phyloP scores from a whole-genome alignment of 2,329 filamentous ascomycete genomes.

The Ramularia collo-cygni region DNA sequence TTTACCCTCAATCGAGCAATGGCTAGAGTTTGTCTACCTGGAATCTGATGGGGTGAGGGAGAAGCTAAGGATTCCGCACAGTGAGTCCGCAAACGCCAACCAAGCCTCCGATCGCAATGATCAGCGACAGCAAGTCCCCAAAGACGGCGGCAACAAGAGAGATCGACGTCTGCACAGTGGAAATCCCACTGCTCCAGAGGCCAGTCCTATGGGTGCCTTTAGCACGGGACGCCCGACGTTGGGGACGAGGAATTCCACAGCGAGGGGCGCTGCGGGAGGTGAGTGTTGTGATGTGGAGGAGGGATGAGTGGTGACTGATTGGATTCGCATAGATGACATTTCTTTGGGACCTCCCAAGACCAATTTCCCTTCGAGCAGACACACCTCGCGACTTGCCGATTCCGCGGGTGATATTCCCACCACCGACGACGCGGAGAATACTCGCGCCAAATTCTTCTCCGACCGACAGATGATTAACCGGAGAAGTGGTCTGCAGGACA shows the following conservation, averaged over 20 bases:
- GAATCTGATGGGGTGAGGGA: slow-evolving; percentile 29
- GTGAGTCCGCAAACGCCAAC: slow-evolving; percentile 22
- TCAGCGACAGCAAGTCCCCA: slow-evolving; percentile 14
- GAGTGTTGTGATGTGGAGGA: slow-evolving; percentile 14
- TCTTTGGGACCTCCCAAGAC: slow-evolving; percentile 79
- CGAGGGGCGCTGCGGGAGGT: slow-evolving; percentile 20
- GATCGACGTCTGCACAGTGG: neutral
- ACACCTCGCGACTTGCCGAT: slow-evolving; percentile 38
- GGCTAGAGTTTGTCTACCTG: slow-evolving; percentile 71
- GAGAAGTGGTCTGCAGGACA: slow-evolving; percentile 31
- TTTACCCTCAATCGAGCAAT: slow-evolving; percentile 81
- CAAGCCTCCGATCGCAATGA: slow-evolving; percentile 7
- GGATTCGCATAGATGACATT: slow-evolving; percentile 60
- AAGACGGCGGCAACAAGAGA: neutral
- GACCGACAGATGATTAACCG: slow-evolving; percentile 38
- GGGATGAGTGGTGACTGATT: neutral
- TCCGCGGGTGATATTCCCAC: slow-evolving; percentile 28
- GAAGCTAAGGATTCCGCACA: slow-evolving; percentile 34
- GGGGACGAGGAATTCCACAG: slow-evolving; percentile 20
- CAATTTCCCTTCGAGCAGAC: slow-evolving; percentile 68
- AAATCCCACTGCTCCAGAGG: slow-evolving; percentile 5
- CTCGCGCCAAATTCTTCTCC: slow-evolving; percentile 35
- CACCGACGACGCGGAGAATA: slow-evolving; percentile 32
- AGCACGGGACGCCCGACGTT: slow-evolving; percentile 27
- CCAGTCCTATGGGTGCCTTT: slow-evolving; percentile 32